Conservation (phyloP, 2,329 filamentous ascomycete genomes). For the Colletotrichum falcatum region DNA sequence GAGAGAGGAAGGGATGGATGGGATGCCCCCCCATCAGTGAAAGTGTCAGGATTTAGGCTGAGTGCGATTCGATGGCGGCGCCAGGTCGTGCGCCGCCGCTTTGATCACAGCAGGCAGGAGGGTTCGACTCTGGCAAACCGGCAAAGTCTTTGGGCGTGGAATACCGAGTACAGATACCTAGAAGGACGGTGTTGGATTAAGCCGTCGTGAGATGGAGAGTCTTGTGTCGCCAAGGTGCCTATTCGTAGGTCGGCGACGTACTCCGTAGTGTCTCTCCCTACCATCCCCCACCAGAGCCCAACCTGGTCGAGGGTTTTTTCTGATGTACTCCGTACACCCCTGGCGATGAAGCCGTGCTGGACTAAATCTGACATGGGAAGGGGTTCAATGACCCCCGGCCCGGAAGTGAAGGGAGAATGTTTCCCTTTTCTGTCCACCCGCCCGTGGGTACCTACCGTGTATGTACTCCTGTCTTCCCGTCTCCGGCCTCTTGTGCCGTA, state of each 20-base stretch:
- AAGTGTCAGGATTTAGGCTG: neutral
- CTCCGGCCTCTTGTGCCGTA: neutral
- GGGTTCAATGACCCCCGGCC: neutral
- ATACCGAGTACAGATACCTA: no score
- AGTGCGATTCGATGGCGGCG: slow-evolving; percentile 1
- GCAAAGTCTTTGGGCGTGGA: neutral
- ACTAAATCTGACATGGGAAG: neutral
- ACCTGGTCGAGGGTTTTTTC: neutral
- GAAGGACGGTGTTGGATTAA: neutral
- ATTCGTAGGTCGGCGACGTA: no score
- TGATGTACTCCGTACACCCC: no score
- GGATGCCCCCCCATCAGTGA: neutral
- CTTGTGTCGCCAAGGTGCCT: no score
- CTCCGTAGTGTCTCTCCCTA: neutral
- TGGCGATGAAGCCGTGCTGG: neutral
- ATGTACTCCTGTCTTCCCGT: neutral
- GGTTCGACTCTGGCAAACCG: neutral
- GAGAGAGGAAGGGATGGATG: neutral
- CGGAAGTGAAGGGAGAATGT: slow-evolving; percentile 8
- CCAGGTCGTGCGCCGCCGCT: slow-evolving; percentile 5
- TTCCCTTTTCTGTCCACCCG: neutral
- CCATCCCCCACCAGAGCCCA: neutral
- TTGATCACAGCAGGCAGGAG: neutral
- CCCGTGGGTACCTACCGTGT: no score
- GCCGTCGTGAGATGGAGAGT: neutral